Conservation (phyloP, 176 grass and related monocot genomes). For the Poa annua region DNA sequence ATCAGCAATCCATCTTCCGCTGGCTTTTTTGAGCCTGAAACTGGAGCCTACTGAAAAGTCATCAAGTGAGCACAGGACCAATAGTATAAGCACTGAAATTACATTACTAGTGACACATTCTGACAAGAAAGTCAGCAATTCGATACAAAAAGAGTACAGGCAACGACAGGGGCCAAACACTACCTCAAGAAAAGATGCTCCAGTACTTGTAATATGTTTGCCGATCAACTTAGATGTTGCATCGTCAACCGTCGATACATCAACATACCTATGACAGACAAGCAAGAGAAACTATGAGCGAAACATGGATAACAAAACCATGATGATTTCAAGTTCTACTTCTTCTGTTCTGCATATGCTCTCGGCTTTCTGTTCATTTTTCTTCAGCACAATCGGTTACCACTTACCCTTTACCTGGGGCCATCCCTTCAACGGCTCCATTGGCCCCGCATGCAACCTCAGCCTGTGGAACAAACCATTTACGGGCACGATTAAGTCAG, state of each 20-base stretch:
- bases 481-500: constrained; percentile 25
- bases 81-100: constrained; percentile 33
- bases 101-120: constrained; percentile 12
- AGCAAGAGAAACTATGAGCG: constrained; percentile 37
- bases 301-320: constrained; percentile 55
- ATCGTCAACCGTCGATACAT: constrained; percentile 75
- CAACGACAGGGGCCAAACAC: constrained; percentile 46
- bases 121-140: constrained; percentile 33
- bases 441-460: constrained; percentile 67
- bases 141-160: background rate
- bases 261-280: constrained; percentile 66
- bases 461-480: constrained; percentile 56
- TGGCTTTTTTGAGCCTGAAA: constrained; percentile 95
- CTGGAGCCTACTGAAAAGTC: constrained; percentile 81
- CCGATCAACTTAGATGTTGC: constrained; percentile 72
- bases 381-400: constrained; percentile 46
- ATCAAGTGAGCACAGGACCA: constrained; percentile 33
- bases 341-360: constrained; percentile 34
- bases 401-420: constrained; percentile 82
- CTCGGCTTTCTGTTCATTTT: constrained; percentile 36
- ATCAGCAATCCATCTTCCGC: constrained; percentile 92
- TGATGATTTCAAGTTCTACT: constrained; percentile 26
- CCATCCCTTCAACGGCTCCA: constrained; percentile 70
- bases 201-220: constrained; percentile 59
- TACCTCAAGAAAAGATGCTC: constrained; percentile 90